Evolutionary conservation across 352 stramenopile genomes (phyloP), one percentile per base, ranked within the genome.

Genomic region (Pythium coloratum): DNA sequence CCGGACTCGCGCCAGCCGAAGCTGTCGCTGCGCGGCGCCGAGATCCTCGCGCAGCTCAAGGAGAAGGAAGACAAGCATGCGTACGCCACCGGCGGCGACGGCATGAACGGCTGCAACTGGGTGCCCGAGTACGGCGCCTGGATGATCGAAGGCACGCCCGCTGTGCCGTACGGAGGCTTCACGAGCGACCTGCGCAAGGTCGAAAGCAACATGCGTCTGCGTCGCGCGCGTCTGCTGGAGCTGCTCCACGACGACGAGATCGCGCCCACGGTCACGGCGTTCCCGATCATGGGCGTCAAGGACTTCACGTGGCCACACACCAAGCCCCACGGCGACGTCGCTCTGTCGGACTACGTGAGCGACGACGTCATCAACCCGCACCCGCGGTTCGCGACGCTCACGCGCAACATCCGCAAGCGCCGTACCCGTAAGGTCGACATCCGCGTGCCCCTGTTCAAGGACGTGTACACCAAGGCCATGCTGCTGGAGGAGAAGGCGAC

Each of bases 141-240:
- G 97, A 99, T 99, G 98, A 95, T 99, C 24, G 98, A 99, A 82
- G 94, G 96, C 50, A 99, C 97, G 57, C 97, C 97, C 16, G 89
- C 68, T 57, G 82, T 80, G 36, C 97, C 97, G 0, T 99, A 99
- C 73, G 91, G 87, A 46, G 95, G 96, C 60, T 99, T 98, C 68
- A 96, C 94, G 13, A 94, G 78, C 50, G 96, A 99, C 72, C 76
- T 99, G 49, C 82, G 94, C 63, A 93, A 97, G 60, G 97, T 99
- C 4, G 97, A 99, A 78, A 76, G 77, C 34, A 99, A 99, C 73
- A 99, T 99, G 97, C 89, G 96, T 1, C 75, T 99, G 46, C 91
- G 98, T 16, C 86, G 98, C 33, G 95, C 96, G 66, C 86, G 97
- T 2, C 84, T 99, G 32, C 76, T 99, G 12, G 92, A 95, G 53